Base-by-base conservation (phyloP, 73 alveolate genomes). In the Paramecium primaurelia region DNA sequence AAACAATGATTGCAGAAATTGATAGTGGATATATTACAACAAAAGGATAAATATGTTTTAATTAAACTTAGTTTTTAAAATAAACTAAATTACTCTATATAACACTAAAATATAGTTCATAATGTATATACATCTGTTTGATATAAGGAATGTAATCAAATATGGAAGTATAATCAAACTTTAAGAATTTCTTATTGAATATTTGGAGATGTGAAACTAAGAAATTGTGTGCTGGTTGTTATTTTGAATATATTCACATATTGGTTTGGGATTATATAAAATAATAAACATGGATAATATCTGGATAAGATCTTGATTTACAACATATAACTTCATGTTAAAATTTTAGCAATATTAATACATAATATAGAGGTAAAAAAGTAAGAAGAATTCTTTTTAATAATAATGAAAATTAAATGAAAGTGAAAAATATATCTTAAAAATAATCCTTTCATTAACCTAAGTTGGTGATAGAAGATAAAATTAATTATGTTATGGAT, bases 101-200 rank as follows among this genome's bases (percentile, higher is more conserved):
- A 8, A 45, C 28, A 14, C 54, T 20, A 18, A 80, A 47, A 47
- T 25, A 26, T 51, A 45, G 77, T 32, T 14, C 25, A 20, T 20
- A 49, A 44, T 80, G 91, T 47, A 42, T 80, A 22, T 80, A 80
- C 58, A 44, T 42, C 3, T 80, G 91, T 80, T 45, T 80, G 58
- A 80, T 80, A 25, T 80, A 80, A 47, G 91, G 91, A 26, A 49
- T 42, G 58, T 38, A 36, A 75, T 75, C 88, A 38, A 36, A 75
- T 75, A 10, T 38, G 68, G 60, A 75, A 40, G 59, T 75, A 36
- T 75, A n/a, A 75, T 75, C 8, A 38, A 36, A 75, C 18, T 38
- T 75, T 34, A 75, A 38, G 45, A 80, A 45, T 11, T 80, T 80
- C 49, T 4, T 80, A 9, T 9, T 20, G 10, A 45, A 44, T 80